Percentiles rank a stretch among this genome's conserved stretches.
These are phyloP conservation scores for Yarrowia sp. DNA, from an alignment of 805 yeast genomes.

Conservation along the genomic window DNA sequence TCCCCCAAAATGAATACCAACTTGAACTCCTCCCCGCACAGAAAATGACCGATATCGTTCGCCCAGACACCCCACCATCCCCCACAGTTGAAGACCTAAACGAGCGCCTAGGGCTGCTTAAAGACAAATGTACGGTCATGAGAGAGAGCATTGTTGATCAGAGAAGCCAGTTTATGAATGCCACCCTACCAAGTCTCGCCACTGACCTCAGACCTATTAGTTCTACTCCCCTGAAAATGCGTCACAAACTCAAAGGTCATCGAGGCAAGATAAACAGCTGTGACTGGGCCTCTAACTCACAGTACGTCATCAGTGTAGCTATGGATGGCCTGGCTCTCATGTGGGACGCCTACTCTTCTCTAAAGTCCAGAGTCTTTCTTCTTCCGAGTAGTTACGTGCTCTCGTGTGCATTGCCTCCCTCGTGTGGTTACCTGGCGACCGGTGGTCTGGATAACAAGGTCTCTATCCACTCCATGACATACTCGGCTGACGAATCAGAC, in stretches of 20 bases:
- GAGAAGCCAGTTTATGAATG: neutral
- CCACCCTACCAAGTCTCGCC: neutral
- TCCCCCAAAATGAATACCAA: neutral
- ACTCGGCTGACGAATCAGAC: neutral
- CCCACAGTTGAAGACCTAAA: neutral
- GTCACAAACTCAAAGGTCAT: constrained; percentile 49
- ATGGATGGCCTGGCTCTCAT: constrained; percentile 82
- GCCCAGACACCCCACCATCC: neutral
- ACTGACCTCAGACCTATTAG: neutral
- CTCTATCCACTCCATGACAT: constrained; percentile 1
- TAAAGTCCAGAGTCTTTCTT: constrained; percentile 65
- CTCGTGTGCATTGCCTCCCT: constrained; percentile 68
- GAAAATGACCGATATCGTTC: neutral
- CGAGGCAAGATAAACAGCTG: constrained; percentile 66
- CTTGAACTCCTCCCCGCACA: neutral
- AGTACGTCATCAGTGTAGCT: constrained; percentile 62
- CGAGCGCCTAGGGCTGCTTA: neutral
- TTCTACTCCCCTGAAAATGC: neutral
- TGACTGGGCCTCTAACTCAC: constrained; percentile 65
- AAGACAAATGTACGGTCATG: neutral
- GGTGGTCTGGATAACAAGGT: constrained; percentile 75
- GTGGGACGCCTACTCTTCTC: constrained; percentile 77
- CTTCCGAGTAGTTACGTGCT: constrained; percentile 78
- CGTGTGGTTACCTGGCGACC: constrained; percentile 62
- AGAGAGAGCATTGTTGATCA: neutral